Percentiles rank a stretch among this genome's conserved stretches.
phyloP scores from a whole-genome alignment of 2,329 filamentous ascomycete species.

The Fusarium hainanense region DNA sequence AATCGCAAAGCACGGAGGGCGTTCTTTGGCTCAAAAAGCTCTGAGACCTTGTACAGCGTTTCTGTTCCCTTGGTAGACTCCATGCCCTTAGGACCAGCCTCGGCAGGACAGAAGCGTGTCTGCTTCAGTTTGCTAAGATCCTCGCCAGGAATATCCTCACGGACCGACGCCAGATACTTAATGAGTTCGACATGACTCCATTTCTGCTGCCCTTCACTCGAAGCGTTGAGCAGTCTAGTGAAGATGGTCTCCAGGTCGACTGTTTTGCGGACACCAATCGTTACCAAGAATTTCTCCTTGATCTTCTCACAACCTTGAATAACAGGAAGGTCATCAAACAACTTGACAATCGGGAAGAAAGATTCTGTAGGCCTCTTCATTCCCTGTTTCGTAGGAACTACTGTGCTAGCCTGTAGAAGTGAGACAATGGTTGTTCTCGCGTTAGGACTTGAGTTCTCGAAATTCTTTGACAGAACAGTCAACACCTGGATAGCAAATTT shows the following conservation, averaged over 20 bases:
- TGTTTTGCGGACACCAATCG: slow-evolving; percentile 92
- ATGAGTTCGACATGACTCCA: slow-evolving; percentile 97
- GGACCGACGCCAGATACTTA: slow-evolving; percentile 91
- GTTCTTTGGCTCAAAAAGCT: slow-evolving; percentile 84
- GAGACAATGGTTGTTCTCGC: slow-evolving; percentile 74
- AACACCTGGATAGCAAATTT: slow-evolving; percentile 83
- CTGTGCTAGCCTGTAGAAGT: slow-evolving; percentile 73
- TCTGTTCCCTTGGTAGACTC: slow-evolving; percentile 64
- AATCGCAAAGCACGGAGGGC: slow-evolving; percentile 75
- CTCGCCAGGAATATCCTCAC: slow-evolving; percentile 83
- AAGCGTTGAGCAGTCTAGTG: slow-evolving; percentile 77
- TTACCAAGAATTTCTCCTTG: slow-evolving; percentile 88
- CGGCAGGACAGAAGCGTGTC: slow-evolving; percentile 85
- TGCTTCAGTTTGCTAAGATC: slow-evolving; percentile 83
- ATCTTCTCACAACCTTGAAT: slow-evolving; percentile 80
- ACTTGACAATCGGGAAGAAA: slow-evolving; percentile 91
- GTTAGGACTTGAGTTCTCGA: slow-evolving; percentile 78
- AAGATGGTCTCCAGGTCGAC: slow-evolving; percentile 96
- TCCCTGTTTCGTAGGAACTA: slow-evolving; percentile 90
- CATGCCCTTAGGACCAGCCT: slow-evolving; percentile 67
- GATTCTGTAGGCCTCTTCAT: slow-evolving; percentile 88
- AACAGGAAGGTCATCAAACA: slow-evolving; percentile 92
- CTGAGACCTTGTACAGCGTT: slow-evolving; percentile 75
- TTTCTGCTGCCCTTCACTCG: slow-evolving; percentile 67
- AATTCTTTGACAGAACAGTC: slow-evolving; percentile 85